These are phyloP conservation scores for Fusarium pseudocircinatum DNA, from an alignment of 2,329 filamentous ascomycete genomes.

Conservation along the genomic window DNA sequence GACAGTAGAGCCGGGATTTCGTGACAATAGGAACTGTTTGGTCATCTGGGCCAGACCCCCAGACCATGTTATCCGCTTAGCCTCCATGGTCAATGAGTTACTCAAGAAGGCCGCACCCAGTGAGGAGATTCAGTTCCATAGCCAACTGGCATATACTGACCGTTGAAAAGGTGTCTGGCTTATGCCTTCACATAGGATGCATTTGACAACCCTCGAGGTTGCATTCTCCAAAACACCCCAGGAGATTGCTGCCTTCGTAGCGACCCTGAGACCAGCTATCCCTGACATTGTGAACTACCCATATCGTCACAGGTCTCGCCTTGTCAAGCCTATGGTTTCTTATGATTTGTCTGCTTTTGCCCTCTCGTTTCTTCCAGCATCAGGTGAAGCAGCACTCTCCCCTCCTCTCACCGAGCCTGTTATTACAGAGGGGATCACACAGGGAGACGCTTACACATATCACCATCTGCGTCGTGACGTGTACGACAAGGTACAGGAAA, in stretches of 20 bases:
- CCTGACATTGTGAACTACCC: constrained; percentile 73
- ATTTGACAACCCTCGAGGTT: constrained; percentile 87
- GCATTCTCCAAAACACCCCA: constrained; percentile 78
- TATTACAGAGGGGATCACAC: constrained; percentile 47
- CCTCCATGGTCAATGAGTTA: constrained; percentile 73
- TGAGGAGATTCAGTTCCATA: constrained; percentile 55
- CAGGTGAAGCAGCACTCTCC: constrained; percentile 62
- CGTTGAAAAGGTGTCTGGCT: constrained; percentile 76
- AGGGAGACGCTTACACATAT: constrained; percentile 80
- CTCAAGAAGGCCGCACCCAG: constrained; percentile 73
- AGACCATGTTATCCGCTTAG: constrained; percentile 72
- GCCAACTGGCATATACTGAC: background rate
- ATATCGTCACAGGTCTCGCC: constrained; percentile 72
- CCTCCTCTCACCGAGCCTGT: constrained; percentile 54
- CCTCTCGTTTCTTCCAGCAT: constrained; percentile 85
- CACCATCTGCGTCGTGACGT: constrained; percentile 88
- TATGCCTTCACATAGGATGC: constrained; percentile 81
- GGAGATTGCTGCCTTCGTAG: constrained; percentile 73
- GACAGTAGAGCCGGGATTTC: constrained; percentile 71
- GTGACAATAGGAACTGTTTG: constrained; percentile 82
- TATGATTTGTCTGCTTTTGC: constrained; percentile 89
- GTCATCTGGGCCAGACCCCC: constrained; percentile 91
- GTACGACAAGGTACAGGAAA: constrained; percentile 67
- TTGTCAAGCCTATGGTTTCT: constrained; percentile 84
- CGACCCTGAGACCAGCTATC: constrained; percentile 65